phyloP scores from a whole-genome alignment of 1,284 basidiomycete genomes.

The Cryptococcus floricola region DNA sequence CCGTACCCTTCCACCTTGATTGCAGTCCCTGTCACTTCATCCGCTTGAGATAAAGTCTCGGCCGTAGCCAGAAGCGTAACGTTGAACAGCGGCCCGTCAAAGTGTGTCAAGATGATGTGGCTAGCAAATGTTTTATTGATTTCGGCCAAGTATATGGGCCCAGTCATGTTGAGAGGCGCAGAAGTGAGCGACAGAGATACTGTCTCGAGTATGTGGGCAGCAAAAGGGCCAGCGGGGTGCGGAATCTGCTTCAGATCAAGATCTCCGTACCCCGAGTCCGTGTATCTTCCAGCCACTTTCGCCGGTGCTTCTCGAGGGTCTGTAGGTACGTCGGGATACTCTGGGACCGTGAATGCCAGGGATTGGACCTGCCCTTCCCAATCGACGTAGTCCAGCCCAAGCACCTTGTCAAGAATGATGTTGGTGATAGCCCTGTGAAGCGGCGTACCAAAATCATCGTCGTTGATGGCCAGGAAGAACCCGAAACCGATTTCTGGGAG shows the following conservation, averaged over 20 bases:
- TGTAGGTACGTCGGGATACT: neutral
- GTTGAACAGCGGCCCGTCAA: conserved; percentile 20
- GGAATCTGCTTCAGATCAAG: neutral
- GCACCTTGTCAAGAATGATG: conserved; percentile 20
- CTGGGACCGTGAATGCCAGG: neutral
- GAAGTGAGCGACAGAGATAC: neutral
- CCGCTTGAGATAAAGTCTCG: neutral
- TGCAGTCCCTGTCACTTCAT: neutral
- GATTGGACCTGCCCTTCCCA: conserved; percentile 19
- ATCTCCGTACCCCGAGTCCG: conserved; percentile 17
- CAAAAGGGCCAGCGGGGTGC: neutral
- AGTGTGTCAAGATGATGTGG: conserved; percentile 25
- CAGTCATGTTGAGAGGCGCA: neutral
- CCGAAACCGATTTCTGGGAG: conserved; percentile 22
- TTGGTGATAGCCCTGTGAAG: conserved; percentile 15
- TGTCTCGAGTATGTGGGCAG: neutral
- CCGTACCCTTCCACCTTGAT: neutral
- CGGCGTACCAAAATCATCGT: conserved; percentile 20
- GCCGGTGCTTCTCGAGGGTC: neutral
- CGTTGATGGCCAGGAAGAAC: conserved; percentile 26
- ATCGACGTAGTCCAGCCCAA: conserved; percentile 21
- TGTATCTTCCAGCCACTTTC: conserved; percentile 17
- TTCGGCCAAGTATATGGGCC: conserved; percentile 8
- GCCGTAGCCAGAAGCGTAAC: neutral
- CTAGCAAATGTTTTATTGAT: conserved; percentile 16